Evolutionary conservation across 2,329 filamentous ascomycete genomes (phyloP).

Genomic region (Cordyceps cicadae): DNA sequence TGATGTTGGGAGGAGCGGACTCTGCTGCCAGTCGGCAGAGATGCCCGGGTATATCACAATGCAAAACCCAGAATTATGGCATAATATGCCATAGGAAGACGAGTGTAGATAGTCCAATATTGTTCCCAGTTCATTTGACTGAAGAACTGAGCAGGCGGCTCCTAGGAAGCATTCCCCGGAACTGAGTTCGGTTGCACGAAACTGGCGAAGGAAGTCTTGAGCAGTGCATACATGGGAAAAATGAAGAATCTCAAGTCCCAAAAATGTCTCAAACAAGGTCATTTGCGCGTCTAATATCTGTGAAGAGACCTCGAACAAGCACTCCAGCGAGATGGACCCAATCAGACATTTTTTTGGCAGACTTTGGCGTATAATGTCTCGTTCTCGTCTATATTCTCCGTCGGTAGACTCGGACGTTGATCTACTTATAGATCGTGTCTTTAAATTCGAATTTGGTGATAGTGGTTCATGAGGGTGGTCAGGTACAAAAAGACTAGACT

Average conservation of each 20-base stretch:
- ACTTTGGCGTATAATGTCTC: neutral
- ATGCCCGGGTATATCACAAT: constrained; percentile 32
- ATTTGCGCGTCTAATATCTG: neutral
- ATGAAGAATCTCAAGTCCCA: constrained; percentile 17
- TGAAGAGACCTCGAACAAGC: neutral
- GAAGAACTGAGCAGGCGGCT: constrained; percentile 12
- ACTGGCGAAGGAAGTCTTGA: constrained; percentile 21
- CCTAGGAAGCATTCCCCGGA: constrained; percentile 14
- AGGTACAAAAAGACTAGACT: constrained; percentile 1
- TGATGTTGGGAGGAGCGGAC: neutral
- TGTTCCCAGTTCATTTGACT: constrained; percentile 17
- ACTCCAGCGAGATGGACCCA: neutral
- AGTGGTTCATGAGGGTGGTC: neutral
- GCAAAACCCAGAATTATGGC: constrained; percentile 23
- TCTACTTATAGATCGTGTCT: neutral
- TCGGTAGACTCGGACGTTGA: neutral
- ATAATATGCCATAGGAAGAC: constrained; percentile 29
- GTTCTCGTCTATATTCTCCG: neutral
- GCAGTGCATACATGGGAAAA: constrained; percentile 30
- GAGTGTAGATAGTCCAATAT: constrained; percentile 27
- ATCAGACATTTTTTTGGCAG: neutral
- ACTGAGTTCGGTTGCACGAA: constrained; percentile 15
- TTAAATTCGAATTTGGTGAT: neutral
- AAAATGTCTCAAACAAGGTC: constrained; percentile 16
- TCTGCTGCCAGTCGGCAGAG: constrained; percentile 26